Conservation (phyloP, 805 yeast species). For the Cyberlindnera mississippiensis region DNA sequence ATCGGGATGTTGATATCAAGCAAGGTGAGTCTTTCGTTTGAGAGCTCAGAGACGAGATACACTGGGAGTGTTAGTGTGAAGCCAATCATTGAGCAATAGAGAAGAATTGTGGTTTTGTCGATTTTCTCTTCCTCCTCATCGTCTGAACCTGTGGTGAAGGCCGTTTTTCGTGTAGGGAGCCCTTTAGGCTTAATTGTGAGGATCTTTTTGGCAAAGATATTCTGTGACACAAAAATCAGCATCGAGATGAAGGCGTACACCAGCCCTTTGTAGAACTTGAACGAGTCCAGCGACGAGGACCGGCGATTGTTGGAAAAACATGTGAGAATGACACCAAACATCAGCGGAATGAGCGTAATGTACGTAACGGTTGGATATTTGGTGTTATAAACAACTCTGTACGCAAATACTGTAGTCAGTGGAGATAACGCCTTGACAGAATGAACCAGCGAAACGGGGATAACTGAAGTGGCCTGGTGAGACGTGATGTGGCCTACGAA, state of each 20-base stretch:
- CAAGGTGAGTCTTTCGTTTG: slow-evolving; percentile 28
- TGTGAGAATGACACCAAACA: slow-evolving; percentile 80
- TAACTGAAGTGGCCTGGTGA: slow-evolving; percentile 85
- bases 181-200: slow-evolving; percentile 45
- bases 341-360: slow-evolving; percentile 71
- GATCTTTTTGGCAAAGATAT: slow-evolving; percentile 73
- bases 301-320: slow-evolving; percentile 44
- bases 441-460: slow-evolving; percentile 94
- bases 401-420: slow-evolving; percentile 77
- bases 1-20: slow-evolving; percentile 29
- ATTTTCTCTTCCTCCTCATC: slow-evolving; percentile 37
- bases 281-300: slow-evolving; percentile 12
- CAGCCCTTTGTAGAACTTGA: slow-evolving; percentile 30
- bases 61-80: slow-evolving; percentile 62
- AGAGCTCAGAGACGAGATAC: slow-evolving; percentile 54
- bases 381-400: slow-evolving; percentile 55
- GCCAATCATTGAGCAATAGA: slow-evolving; percentile 69
- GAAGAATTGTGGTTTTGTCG: slow-evolving; percentile 68
- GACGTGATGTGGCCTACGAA: slow-evolving; percentile 87
- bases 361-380: slow-evolving; percentile 66
- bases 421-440: slow-evolving; percentile 93
- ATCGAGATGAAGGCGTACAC: slow-evolving; percentile 38
- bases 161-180: slow-evolving; percentile 19
- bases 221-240: slow-evolving; percentile 70
- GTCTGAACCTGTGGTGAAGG: slow-evolving; percentile 18